Base-by-base conservation (phyloP, 2,329 filamentous ascomycete genomes). In the Plenodomus tracheiphilus region DNA sequence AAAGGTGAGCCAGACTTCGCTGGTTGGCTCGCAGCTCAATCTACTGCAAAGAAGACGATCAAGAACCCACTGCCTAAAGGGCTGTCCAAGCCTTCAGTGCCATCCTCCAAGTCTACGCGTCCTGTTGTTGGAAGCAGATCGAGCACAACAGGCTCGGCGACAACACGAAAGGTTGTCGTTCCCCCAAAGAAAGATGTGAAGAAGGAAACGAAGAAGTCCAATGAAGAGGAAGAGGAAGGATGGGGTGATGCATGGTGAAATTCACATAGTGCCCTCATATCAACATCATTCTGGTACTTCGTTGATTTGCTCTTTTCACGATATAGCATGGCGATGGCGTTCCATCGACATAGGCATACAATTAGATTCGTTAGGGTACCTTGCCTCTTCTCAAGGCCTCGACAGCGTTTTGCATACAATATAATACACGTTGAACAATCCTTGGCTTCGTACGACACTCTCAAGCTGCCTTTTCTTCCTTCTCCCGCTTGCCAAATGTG, bases 1-100 rank as follows among this genome's bases (percentile, higher is more conserved):
- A 85, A 88, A 20, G 86, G 87, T 2, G 93, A 99, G 70, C 93
- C 93, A 0, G 94, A 97, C 71, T 97, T 99, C 72, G 93, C 91
- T 4, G 92, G 91, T 4, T 97, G 94, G 92, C 74, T 97, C 18
- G 91, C 90, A 11, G 91, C 92, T 11, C 91, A 97, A 69, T 85
- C 88, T 5, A 81, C 86, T 54, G 83, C 88, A 54, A 97, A 95
- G 75, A 80, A 80, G 64, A 71, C 49, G 43, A 68, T 47, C 1
- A 81, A 80, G 61, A 94, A 89, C 58, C 76, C 86, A 2, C 69
- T 97, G 46, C 92, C 93, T 0, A 99, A 96, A 74, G 93, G 93
- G 0, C 70, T 97, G 20, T 75, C 79, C 1, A 96, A 95, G 73
- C 65, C 82, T 2, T 46, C 52, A 13, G 38, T 51, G 4, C 51